Evolutionary conservation across 257 asterid species (phyloP).

Genomic region (Thymus quinquecostatus): DNA sequence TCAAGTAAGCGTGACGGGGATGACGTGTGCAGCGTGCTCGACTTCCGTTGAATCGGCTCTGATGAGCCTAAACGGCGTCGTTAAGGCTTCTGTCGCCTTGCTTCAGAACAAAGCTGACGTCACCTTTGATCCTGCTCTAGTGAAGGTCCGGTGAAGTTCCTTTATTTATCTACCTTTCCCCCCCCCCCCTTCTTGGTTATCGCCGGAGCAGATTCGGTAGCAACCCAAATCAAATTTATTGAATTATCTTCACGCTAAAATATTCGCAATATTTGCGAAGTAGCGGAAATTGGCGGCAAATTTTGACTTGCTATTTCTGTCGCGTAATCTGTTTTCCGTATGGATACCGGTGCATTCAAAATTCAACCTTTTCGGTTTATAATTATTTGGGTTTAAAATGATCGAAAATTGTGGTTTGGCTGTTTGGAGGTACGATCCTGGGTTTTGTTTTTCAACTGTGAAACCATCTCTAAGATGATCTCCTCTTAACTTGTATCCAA

Average conservation of each 20-base stretch:
- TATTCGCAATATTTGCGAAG: slow-evolving; percentile 12
- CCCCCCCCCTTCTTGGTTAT: not conserved
- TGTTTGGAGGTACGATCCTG: no score
- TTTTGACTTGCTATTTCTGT: slow-evolving; percentile 8
- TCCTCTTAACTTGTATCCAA: slow-evolving; percentile 5
- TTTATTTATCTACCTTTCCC: not conserved
- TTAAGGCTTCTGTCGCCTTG: slow-evolving; percentile 86
- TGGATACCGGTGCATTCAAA: not conserved
- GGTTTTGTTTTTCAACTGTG: no score
- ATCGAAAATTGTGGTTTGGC: not conserved
- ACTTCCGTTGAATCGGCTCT: slow-evolving; percentile 93
- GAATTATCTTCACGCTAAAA: not conserved
- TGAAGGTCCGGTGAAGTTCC: slow-evolving; percentile 59
- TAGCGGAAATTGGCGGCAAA: slow-evolving; percentile 28
- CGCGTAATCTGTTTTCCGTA: slow-evolving; percentile 6
- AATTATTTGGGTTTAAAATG: not conserved
- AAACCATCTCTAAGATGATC: not conserved
- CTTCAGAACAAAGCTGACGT: slow-evolving; percentile 93
- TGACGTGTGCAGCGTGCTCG: slow-evolving; percentile 99
- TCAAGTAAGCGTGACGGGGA: slow-evolving; percentile 85
- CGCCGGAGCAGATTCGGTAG: no score
- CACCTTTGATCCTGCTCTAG: slow-evolving; percentile 62
- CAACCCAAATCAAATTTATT: no score
- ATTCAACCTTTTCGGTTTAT: not conserved
- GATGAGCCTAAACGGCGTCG: slow-evolving; percentile 68